Evolutionary conservation across 2,329 filamentous ascomycete species (phyloP), one percentile per base, ranked within the genome.

Genomic region (Colletotrichum australisinense): DNA sequence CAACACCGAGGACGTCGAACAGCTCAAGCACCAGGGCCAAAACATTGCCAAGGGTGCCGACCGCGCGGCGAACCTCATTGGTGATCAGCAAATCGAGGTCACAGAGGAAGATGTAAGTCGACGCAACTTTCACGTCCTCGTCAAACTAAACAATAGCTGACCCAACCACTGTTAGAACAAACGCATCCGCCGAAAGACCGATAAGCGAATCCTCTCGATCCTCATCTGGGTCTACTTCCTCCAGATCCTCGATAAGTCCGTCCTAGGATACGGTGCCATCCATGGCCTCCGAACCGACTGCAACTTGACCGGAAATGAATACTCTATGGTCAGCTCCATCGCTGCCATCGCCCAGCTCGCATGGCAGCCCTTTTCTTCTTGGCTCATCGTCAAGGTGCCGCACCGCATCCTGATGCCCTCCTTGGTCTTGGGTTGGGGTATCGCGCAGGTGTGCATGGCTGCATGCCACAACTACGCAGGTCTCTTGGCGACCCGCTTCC

Each of bases 101-200:
- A 82, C 81, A 1, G 83, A 83, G 57, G 82, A 83, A 73, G 82
- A 84, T 73, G 78, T 81, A 67, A 14, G 75, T 52, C 16, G 42
- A n/a, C 19, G 19, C 11, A 9, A 4, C 3, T 49, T 9, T 11
- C 4, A 22, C 8, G 19, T 11, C 22, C 19, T 11, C 11, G 3
- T 42, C 38, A 42, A 19, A 42, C 11, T 11, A 3, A 8, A 49
- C 1, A 4, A 3, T 2, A 49, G 42, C 42, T 56, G 24, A 24
- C 22, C 16, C 42, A 19, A 64, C 30, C 12, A 16, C 8, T n/a
- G 3, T 53, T 53, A 86, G 85, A 88, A 87, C 80, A 87, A 84
- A 75, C 86, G 87, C 11, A 92, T 93, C 74, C 85, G 88, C 30
- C 86, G 85, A 55, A 92, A 92, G 80, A 92, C 90, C 1, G 91